phyloP scores from a whole-genome alignment of 768 basidiomycete genomes.

The Lenzites betulinus region DNA sequence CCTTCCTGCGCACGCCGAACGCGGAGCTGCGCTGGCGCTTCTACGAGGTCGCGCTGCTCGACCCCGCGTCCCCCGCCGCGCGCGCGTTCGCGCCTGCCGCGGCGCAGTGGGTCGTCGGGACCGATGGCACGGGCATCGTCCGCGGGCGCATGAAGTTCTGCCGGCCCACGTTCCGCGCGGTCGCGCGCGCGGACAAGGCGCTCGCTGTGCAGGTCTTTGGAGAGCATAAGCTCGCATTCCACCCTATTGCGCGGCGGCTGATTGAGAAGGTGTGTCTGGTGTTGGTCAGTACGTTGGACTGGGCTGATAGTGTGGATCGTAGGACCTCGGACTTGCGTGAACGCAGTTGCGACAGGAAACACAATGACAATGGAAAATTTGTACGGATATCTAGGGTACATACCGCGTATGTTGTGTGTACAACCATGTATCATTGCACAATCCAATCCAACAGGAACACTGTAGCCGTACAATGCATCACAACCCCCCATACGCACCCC shows the following conservation, averaged over 20 bases:
- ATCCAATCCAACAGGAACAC: background rate
- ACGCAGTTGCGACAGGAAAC: background rate
- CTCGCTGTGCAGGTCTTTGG: slow-evolving; percentile 56
- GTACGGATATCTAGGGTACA: slow-evolving; percentile 5
- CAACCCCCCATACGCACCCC: background rate
- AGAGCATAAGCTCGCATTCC: slow-evolving; percentile 55
- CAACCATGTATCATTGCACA: slow-evolving; percentile 11
- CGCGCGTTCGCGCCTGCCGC: slow-evolving; percentile 53
- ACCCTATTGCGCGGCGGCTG: slow-evolving; percentile 73
- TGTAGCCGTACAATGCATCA: background rate
- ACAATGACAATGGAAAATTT: background rate
- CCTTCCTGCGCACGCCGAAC: slow-evolving; percentile 59
- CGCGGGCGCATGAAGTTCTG: slow-evolving; percentile 90
- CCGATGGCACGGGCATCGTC: slow-evolving; percentile 55
- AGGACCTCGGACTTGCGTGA: slow-evolving; percentile 24
- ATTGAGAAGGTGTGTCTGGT: slow-evolving; percentile 66
- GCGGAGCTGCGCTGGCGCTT: slow-evolving; percentile 79
- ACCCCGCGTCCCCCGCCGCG: slow-evolving; percentile 50
- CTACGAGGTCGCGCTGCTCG: slow-evolving; percentile 68
- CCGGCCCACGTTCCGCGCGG: slow-evolving; percentile 61
- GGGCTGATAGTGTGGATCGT: background rate
- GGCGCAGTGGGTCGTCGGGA: slow-evolving; percentile 68
- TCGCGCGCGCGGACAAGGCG: slow-evolving; percentile 50
- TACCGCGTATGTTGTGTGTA: slow-evolving; percentile 6
- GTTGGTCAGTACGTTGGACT: no score